Evolutionary conservation across 208 protist species (phyloP), one percentile per base, ranked within the genome.

Genomic region (Leishmania tarentolae): DNA sequence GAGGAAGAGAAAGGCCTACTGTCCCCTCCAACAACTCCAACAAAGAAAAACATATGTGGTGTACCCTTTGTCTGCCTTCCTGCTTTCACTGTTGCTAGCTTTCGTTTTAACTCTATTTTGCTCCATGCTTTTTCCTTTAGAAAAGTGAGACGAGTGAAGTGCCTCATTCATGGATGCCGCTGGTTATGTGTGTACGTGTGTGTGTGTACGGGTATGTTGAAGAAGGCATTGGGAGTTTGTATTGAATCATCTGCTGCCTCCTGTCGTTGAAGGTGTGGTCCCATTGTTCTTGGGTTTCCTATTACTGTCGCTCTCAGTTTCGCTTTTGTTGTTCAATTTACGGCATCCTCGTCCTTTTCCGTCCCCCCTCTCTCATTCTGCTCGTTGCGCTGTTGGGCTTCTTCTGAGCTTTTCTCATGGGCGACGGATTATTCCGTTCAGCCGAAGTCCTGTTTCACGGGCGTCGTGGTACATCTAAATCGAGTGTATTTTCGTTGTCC

Each of bases 381-480:
- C 44, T 56, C n/a, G n/a, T n/a, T n/a, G n/a, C n/a, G n/a, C n/a
- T n/a, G n/a, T 79, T 70, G 52, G 66, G 46, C 35, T 72, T 76
- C 50, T 9, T 21, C 77, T 65, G n/a, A 9, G 40, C 15, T 65
- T 31, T 75, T 9, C 17, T 61, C 24, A 77, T 72, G 0, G 0
- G 31, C 21, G 19, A 46, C 69, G 31, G 21, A 35, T 40, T n/a
- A 19, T 53, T 47, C 11, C 44, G n/a, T 35, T 35, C n/a, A 35
- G 21, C 28, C 35, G 21, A 37, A 35, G n/a, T 66, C 28, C 31
- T 66, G 6, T 53, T 53, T 53, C 50, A 53, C 50, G 17, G 13
- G 50, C 50, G 21, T 53, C 13, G 13, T 21, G 15, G 15, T 37
- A 28, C 15, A 65, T 65, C 0, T 65, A 15, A n/a, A n/a, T n/a